Evolutionary conservation across 2,329 filamentous ascomycete genomes (phyloP), one percentile per base, ranked within the genome.

Genomic region (Alternaria brassicae): DNA sequence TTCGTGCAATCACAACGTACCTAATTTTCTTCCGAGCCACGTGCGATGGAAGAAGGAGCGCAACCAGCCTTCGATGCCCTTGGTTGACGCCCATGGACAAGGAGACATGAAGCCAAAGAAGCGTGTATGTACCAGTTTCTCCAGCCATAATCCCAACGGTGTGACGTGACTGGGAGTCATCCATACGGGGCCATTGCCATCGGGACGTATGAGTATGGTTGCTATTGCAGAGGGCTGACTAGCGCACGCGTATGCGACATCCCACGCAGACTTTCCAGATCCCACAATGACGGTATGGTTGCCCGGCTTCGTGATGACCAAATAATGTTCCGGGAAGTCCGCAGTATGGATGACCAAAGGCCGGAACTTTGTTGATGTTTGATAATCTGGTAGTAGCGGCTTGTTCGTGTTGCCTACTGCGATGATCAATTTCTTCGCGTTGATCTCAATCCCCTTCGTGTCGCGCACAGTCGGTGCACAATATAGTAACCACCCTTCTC

Each of bases 21-120:
- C 34, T 19, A 90, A 73, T 50, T 78, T 79, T 0, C 86, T 82
- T 2, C 88, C 88, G 2, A 89, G 53, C 32, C 79, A 75, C 0
- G 85, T 89, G 21, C 81, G 79, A 63, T 90, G 87, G 45, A 88
- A 79, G 59, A 89, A 86, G 9, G 75, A 70, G 3, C 86, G 82
- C 2, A 86, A 79, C 10, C 77, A 78, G 12, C 82, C 68, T 60
- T 73, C 78, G 63, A 84, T 89, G 1, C 88, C 89, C 68, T 88
- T 88, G 2, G 82, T 84, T 2, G 82, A 80, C 4, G 88, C 89
- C 88, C 89, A 93, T 13, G 90, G 83, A 71, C 90, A 93, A 0
- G 91, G 91, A 51, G 86, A 88, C 75, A 93, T 87, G 87, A 89
- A 92, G 2, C 87, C 90, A 53, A 93, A 77, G 63, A 90, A 82